These are phyloP conservation scores for Fusarium pseudonygamai DNA, from an alignment of 2,329 filamentous ascomycete genomes.

Conservation along the genomic window DNA sequence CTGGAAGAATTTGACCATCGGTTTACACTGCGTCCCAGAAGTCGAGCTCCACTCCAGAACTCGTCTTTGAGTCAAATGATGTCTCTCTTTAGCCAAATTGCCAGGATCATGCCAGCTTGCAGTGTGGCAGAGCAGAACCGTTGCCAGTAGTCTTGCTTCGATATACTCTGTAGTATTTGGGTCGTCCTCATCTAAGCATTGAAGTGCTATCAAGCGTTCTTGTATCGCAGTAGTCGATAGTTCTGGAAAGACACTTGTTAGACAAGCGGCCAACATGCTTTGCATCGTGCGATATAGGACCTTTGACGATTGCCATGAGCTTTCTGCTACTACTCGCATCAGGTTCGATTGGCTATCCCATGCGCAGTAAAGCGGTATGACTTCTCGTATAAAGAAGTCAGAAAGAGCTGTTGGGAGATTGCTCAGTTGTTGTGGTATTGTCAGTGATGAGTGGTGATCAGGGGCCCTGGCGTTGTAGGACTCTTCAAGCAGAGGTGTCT, in stretches of 20 bases:
- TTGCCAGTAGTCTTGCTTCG: background rate
- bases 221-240: background rate
- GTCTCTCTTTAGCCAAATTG: background rate
- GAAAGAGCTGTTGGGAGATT: background rate
- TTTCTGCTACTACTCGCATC: background rate
- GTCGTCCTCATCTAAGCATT: background rate
- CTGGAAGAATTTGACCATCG: background rate
- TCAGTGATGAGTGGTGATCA: too few relatives aligned
- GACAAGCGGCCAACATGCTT: background rate
- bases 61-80: background rate
- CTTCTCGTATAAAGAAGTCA: background rate
- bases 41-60: background rate
- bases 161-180: background rate
- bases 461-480: accelerated
- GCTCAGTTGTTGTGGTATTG: background rate
- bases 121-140: background rate
- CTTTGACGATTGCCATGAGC: background rate
- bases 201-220: background rate
- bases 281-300: background rate
- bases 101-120: background rate
- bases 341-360: background rate
- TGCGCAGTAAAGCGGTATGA: background rate
- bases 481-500: accelerated
- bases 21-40: background rate
- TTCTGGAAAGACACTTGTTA: background rate